A percentile compares a stretch with the other conserved stretches of the same genome.
phyloP scores from a whole-genome alignment of 2,329 filamentous ascomycete genomes.

The Fulvia fulva region DNA sequence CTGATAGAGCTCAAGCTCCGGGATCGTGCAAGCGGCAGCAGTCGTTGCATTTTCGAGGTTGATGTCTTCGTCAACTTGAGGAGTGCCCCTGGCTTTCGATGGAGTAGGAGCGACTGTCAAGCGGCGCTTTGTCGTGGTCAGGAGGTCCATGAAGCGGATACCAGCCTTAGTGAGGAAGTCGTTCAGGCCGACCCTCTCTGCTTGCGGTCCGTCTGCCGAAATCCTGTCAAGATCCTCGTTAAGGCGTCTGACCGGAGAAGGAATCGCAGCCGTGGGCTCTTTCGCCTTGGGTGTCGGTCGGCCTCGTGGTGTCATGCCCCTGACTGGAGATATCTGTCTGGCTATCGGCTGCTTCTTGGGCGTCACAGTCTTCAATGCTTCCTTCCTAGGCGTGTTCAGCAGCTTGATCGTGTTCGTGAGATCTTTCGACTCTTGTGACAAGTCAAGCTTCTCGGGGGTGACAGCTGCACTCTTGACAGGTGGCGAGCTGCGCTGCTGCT shows the following conservation, averaged over 20 bases:
- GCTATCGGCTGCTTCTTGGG: constrained; percentile 37
- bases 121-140: constrained; percentile 90
- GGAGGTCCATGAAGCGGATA: constrained; percentile 95
- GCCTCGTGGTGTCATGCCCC: constrained; percentile 33
- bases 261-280: constrained; percentile 13
- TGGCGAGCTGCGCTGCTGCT: constrained; percentile 26
- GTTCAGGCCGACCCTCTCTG: constrained; percentile 60
- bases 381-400: constrained; percentile 48
- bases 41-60: constrained; percentile 73
- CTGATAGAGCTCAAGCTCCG: constrained; percentile 91
- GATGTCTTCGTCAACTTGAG: constrained; percentile 34
- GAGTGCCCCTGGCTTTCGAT: constrained; percentile 34
- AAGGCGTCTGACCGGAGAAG: constrained; percentile 26
- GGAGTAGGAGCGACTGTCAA: constrained; percentile 66
- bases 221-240: constrained; percentile 27
- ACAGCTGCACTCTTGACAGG: constrained; percentile 3
- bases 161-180: constrained; percentile 94
- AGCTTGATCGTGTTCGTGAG: constrained; percentile 45
- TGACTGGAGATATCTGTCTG: constrained; percentile 40
- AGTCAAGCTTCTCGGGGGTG: constrained; percentile 19
- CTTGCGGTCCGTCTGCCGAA: constrained; percentile 14
- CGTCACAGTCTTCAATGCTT: constrained; percentile 38
- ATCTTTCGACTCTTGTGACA: constrained; percentile 17
- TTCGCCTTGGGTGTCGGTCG: constrained; percentile 30
- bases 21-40: constrained; percentile 84